Evolutionary conservation across 306 rosid species (phyloP), one percentile per base, ranked within the genome.

Genomic region (Cucurbita maxima): DNA sequence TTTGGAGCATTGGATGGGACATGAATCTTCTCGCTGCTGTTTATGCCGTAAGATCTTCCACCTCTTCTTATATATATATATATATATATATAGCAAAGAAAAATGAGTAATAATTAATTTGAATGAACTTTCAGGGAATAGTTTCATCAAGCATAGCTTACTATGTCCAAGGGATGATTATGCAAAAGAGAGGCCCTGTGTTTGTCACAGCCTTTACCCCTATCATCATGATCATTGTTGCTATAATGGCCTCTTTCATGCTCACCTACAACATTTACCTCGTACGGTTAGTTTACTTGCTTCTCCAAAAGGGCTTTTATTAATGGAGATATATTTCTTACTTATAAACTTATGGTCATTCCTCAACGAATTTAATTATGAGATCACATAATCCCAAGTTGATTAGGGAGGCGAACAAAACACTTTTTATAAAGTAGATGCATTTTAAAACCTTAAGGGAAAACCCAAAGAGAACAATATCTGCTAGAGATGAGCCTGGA

Each of bases 141-240:
- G 88, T 91, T 58, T 82, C 97, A 64, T 85, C 97, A 12, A 83
- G 96, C 76, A 79, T 80, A 4, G 87, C 87, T 30, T 84, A 84
- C 37, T 81, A 78, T 76, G 99, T 91, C 73, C 99, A 94, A 86
- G 99, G 99, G 47, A 69, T 87, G 25, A 94, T 94, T 13, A 87
- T 86, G 90, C 78, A 87, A 81, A 87, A 85, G 72, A 87, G 87
- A 81, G 99, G 99, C 5, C 99, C 97, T 1, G 99, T 94, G 55
- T 94, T 94, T n/a, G 97, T 81, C 8, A 91, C 99, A 3, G 94
- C 99, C 73, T 94, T 94, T 68, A 91, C 97, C 80, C 99, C 99
- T 76, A 78, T 94, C 64, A 91, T 90, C 91, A 91, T 91, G 97
- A 89, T 94, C 81, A 87, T 94, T 40, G 96, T 88, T 1, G 97